phyloP scores from a whole-genome alignment of 495 filamentous ascomycete species.

The Penicillium verhagenii region DNA sequence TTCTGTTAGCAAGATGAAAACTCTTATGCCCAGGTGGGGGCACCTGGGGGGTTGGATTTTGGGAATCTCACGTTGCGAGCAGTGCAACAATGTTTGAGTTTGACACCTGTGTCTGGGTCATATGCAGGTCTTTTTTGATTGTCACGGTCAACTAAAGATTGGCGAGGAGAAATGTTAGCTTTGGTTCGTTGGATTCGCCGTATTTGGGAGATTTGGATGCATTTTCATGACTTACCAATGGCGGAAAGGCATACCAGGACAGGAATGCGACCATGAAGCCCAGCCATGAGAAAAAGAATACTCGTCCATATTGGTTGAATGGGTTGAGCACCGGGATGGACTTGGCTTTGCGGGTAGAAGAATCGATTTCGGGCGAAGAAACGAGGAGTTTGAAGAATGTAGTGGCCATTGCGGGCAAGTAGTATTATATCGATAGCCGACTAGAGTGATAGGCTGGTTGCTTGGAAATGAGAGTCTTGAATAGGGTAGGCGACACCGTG shows the following conservation, averaged over 20 bases:
- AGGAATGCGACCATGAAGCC: conserved; percentile 97
- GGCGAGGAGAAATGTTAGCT: too few species aligned
- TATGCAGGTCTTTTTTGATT: conserved; percentile 73
- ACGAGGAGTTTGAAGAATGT: conserved; percentile 28
- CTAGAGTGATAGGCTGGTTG: too few species aligned
- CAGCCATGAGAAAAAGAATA: conserved; percentile 93
- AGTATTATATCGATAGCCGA: too few species aligned
- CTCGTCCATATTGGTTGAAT: conserved; percentile 76
- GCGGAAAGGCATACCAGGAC: conserved; percentile 84
- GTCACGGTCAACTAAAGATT: conserved; percentile 64
- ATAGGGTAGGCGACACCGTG: too few species aligned
- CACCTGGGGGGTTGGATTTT: too few species aligned
- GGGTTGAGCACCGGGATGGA: conserved; percentile 82
- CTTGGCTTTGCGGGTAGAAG: conserved; percentile 74
- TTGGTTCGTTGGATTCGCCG: too few species aligned
- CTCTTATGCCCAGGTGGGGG: not conserved
- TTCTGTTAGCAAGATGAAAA: conserved; percentile 8
- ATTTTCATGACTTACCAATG: conserved; percentile 71
- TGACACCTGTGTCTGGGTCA: conserved; percentile 69
- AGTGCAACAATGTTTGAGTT: conserved; percentile 94
- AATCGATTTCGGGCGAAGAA: conserved; percentile 57
- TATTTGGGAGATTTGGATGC: too few species aligned
- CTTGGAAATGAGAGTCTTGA: too few species aligned
- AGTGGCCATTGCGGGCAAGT: conserved; percentile 22
- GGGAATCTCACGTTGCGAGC: conserved; percentile 64